Conservation (phyloP, 2,329 filamentous ascomycete genomes). For the Colletotrichum graminicola region DNA sequence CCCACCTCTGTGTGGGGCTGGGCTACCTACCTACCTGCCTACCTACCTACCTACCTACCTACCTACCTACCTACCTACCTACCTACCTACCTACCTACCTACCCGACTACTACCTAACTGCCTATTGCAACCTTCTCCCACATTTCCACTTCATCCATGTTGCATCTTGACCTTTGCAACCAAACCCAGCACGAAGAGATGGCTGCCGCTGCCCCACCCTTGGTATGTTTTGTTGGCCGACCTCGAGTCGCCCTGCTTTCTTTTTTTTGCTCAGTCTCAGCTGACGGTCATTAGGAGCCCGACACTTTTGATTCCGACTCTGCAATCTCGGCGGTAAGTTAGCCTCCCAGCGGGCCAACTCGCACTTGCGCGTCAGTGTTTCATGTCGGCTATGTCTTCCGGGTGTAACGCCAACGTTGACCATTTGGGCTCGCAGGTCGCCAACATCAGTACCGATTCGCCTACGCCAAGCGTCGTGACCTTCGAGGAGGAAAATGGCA, state of each 20-base stretch:
- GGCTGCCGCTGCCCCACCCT: constrained; percentile 3
- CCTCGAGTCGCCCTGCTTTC: background rate
- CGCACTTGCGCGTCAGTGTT: constrained; percentile 20
- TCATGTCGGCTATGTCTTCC: constrained; percentile 7
- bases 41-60: too few species aligned
- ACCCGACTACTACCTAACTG: too few species aligned
- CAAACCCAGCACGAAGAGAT: background rate
- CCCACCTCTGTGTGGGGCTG: too few species aligned
- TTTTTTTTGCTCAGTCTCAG: too few species aligned
- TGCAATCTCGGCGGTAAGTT: constrained; percentile 25
- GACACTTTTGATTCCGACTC: constrained; percentile 37
- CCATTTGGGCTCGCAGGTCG: background rate
- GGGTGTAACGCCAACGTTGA: background rate
- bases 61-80: too few species aligned
- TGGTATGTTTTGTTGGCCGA: background rate
- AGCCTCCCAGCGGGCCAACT: background rate
- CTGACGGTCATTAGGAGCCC: constrained; percentile 11
- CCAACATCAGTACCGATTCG: constrained; percentile 21
- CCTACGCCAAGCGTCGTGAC: constrained; percentile 35
- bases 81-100: too few species aligned
- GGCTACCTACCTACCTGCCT: too few species aligned
- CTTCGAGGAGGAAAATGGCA: constrained; percentile 40
- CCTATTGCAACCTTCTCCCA: background rate
- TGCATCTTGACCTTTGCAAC: background rate
- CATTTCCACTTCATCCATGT: background rate